Conservation (phyloP, 1,139 yeast species). For the Saccharomyces hybrid region DNA sequence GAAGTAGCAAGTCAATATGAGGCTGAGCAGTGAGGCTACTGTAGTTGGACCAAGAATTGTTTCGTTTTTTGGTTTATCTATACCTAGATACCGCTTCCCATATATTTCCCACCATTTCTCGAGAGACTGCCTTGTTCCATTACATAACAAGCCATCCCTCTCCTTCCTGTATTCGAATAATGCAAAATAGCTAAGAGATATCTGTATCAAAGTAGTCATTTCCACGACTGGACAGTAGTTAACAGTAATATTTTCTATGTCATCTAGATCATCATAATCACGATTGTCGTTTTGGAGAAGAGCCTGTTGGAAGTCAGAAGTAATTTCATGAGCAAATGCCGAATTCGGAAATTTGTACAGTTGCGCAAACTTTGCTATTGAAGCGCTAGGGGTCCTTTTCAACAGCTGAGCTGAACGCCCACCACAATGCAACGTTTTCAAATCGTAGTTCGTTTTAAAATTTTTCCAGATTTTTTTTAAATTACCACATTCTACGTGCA, state of each 20-base stretch:
- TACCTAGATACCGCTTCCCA: constrained; percentile 52
- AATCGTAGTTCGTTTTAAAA: constrained; percentile 66
- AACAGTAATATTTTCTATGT: neutral
- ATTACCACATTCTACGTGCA: constrained; percentile 64
- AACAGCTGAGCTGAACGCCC: constrained; percentile 74
- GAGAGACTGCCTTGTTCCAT: constrained; percentile 65
- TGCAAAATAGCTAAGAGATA: constrained; percentile 69
- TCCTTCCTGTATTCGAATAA: constrained; percentile 51
- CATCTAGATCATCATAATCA: neutral
- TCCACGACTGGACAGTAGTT: constrained; percentile 44
- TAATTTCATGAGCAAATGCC: constrained; percentile 1
- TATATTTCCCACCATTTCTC: constrained; percentile 75
- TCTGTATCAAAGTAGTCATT: constrained; percentile 65
- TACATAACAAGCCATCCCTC: constrained; percentile 81
- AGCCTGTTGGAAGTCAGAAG: neutral
- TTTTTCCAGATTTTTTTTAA: constrained; percentile 43
- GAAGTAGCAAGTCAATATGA: constrained; percentile 57
- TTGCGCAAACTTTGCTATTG: constrained; percentile 75
- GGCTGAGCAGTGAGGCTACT: constrained; percentile 55
- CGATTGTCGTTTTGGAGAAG: neutral
- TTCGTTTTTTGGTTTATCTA: constrained; percentile 35
- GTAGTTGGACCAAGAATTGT: constrained; percentile 59
- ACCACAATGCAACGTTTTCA: constrained; percentile 72
- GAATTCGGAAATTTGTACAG: constrained; percentile 41
- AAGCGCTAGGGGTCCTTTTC: constrained; percentile 63